Evolutionary conservation across 176 grass and related monocot species (phyloP).

Genomic region (Hordeum vulgare): MorexV3_pseudomolecules_assembly NC_058520.1:102049938-102050437

Average conservation of each 20-base stretch:
- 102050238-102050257: neutral
- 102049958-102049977: too few relatives aligned
- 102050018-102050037: too few relatives aligned
- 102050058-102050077: neutral
- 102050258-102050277: neutral
- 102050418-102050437: neutral
- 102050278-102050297: conserved; percentile 22
- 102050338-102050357: neutral
- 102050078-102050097: neutral
- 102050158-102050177: neutral
- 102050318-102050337: neutral
- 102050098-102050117: neutral
- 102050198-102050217: neutral
- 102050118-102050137: neutral
- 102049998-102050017: too few relatives aligned
- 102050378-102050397: neutral
- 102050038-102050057: neutral
- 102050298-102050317: neutral
- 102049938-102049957: neutral
- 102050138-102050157: too few relatives aligned
- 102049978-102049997: too few relatives aligned
- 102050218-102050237: neutral
- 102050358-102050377: neutral
- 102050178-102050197: neutral
- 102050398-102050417: conserved; percentile 12